Evolutionary conservation across 1,284 basidiomycete species (phyloP).

Genomic region (Phlebopus sp.): DNA sequence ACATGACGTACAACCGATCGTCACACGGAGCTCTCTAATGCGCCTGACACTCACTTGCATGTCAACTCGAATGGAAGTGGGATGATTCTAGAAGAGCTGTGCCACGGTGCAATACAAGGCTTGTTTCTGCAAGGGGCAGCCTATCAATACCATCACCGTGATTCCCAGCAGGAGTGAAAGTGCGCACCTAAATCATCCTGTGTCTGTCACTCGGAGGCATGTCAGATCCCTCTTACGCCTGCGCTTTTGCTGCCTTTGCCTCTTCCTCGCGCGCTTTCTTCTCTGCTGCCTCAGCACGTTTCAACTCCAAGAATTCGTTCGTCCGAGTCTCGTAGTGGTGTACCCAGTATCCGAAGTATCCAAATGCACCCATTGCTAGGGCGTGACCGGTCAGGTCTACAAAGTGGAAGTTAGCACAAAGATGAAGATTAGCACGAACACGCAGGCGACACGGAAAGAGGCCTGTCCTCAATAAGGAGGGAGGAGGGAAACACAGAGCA

Average conservation of each 20-base stretch:
- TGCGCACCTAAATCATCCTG: background rate
- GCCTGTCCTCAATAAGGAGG: background rate
- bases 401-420: background rate
- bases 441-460: background rate
- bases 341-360: conserved; percentile 66
- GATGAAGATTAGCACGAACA: too few species aligned
- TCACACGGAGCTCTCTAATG: too few species aligned
- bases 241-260: conserved; percentile 17
- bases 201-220: background rate
- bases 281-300: conserved; percentile 55
- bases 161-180: too few species aligned
- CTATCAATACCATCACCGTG: too few species aligned
- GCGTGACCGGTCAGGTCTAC: conserved; percentile 64
- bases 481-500: background rate
- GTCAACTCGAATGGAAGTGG: too few species aligned
- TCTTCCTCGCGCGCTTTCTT: conserved; percentile 37
- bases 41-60: too few species aligned
- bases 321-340: conserved; percentile 63
- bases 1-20: too few species aligned
- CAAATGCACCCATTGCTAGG: conserved; percentile 65
- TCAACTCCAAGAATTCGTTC: conserved; percentile 55
- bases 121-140: too few species aligned
- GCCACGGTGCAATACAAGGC: too few species aligned
- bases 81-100: too few species aligned
- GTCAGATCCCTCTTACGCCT: conserved; percentile 4